A percentile compares a stretch with the other conserved stretches of the same genome.
Evolutionary conservation across 2,329 filamentous ascomycete species (phyloP).

Genomic region (Clonostachys byssicola): DNA sequence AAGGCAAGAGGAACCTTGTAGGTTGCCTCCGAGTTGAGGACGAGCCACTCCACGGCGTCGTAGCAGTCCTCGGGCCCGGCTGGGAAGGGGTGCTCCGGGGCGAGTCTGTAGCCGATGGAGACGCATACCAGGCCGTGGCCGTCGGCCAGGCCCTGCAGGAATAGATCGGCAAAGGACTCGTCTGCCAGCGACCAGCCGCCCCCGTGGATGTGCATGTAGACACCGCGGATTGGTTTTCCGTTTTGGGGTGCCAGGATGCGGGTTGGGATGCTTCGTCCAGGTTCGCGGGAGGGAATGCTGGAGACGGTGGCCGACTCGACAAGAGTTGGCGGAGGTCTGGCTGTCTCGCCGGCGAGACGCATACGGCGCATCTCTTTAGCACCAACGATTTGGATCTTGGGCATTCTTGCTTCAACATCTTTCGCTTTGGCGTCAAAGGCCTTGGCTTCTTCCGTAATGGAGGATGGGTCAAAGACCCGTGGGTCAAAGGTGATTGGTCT

Average conservation of each 20-base stretch:
- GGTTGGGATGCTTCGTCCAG: background rate
- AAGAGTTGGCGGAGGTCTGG: background rate
- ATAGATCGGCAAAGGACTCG: background rate
- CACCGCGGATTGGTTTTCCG: background rate
- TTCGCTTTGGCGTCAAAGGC: background rate
- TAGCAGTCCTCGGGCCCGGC: slow-evolving; percentile 4
- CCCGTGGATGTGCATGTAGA: slow-evolving; percentile 2
- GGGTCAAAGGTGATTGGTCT: background rate
- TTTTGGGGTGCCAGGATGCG: background rate
- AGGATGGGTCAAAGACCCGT: background rate
- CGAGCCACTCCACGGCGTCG: slow-evolving; percentile 3
- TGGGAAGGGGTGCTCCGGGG: slow-evolving; percentile 3
- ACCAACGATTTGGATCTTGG: background rate
- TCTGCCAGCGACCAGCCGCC: background rate
- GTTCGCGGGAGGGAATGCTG: background rate
- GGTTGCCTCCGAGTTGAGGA: background rate
- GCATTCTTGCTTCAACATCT: background rate
- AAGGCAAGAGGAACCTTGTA: background rate
- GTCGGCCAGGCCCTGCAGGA: slow-evolving; percentile 57
- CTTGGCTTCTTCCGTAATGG: background rate
- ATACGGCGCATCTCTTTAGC: background rate
- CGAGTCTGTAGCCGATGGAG: slow-evolving; percentile 3
- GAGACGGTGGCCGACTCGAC: background rate
- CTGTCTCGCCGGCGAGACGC: background rate
- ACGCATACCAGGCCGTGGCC: slow-evolving; percentile 64